Conservation (phyloP, 352 stramenopile species). For the Globisporangium orthogonon region DNA sequence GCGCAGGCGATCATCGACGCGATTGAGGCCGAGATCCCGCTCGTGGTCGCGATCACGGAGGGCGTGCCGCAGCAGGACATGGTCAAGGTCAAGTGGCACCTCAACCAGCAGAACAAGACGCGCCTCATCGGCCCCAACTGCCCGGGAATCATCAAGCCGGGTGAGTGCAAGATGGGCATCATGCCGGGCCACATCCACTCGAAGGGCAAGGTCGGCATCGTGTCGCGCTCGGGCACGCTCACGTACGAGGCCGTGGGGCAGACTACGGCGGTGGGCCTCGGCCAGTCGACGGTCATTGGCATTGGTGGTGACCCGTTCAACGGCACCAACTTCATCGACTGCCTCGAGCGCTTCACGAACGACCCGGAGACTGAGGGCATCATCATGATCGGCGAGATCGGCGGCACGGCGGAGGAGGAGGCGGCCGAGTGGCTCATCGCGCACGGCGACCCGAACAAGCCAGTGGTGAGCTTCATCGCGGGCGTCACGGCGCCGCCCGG, state of each 20-base stretch:
- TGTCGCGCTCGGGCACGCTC: constrained; percentile 97
- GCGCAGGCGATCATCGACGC: constrained; percentile 98
- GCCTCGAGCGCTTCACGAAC: constrained; percentile 98
- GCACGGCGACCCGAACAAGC: constrained; percentile 98
- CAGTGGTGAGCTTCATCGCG: constrained; percentile 99
- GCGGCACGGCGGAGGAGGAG: constrained; percentile 97
- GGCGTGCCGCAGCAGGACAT: constrained; percentile 99
- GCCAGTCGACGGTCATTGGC: constrained; percentile 98
- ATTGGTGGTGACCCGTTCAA: constrained; percentile 99
- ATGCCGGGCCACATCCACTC: constrained; percentile 99
- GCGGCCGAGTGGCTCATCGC: constrained; percentile 97
- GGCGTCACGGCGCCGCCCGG: constrained; percentile 97
- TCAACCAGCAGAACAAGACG: constrained; percentile 91
- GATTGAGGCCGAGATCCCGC: constrained; percentile 94
- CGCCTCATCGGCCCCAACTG: constrained; percentile 99
- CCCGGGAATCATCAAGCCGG: constrained; percentile 99
- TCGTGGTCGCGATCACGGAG: constrained; percentile 98
- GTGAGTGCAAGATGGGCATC: constrained; percentile 99
- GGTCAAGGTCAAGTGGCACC: constrained; percentile 96
- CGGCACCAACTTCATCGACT: constrained; percentile 99
- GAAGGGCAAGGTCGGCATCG: constrained; percentile 97
- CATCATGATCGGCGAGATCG: constrained; percentile 99
- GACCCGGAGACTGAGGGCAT: constrained; percentile 99
- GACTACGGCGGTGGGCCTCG: constrained; percentile 94
- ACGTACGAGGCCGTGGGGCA: constrained; percentile 99